phyloP scores from a whole-genome alignment of 2,329 filamentous ascomycete genomes.

The Phoma herbarum region DNA sequence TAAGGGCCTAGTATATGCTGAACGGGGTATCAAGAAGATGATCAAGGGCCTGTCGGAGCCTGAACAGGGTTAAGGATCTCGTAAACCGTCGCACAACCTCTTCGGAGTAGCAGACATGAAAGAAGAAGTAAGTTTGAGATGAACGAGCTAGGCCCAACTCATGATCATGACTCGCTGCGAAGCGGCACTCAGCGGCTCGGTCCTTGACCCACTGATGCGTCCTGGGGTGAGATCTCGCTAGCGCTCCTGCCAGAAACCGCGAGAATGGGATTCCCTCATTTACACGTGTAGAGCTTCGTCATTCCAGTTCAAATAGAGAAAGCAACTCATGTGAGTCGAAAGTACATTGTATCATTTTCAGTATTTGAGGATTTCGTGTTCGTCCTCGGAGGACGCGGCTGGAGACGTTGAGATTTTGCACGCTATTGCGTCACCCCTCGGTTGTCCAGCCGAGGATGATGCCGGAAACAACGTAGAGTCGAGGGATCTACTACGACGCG shows the following conservation, averaged over 20 bases:
- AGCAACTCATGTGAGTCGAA: background rate
- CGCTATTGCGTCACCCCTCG: slow-evolving; percentile 17
- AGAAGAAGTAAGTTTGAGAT: background rate
- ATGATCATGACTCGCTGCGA: slow-evolving; percentile 9
- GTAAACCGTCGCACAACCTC: background rate
- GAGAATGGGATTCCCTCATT: slow-evolving; percentile 4
- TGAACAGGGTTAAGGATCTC: background rate
- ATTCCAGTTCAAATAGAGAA: background rate
- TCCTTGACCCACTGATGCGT: slow-evolving; percentile 12
- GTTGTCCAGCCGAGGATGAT: slow-evolving; percentile 13
- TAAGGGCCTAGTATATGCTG: slow-evolving; percentile 37
- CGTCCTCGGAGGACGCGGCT: slow-evolving; percentile 19
- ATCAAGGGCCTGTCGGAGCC: slow-evolving; percentile 34
- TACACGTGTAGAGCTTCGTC: background rate
- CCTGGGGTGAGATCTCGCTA: background rate
- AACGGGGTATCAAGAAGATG: slow-evolving; percentile 48
- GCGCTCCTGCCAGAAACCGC: slow-evolving; percentile 29
- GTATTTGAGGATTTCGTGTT: slow-evolving; percentile 24
- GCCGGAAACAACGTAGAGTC: slow-evolving; percentile 4
- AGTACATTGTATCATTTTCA: background rate
- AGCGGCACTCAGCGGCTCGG: slow-evolving; percentile 4
- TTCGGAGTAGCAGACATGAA: background rate
- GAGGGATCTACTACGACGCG: background rate
- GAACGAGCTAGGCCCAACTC: background rate
- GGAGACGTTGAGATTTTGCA: slow-evolving; percentile 1